A percentile compares a stretch with the other conserved stretches of the same genome.
phyloP scores from a whole-genome alignment of 371 early-diverging fungal genomes.

The Actinomortierella wolfii region DNA sequence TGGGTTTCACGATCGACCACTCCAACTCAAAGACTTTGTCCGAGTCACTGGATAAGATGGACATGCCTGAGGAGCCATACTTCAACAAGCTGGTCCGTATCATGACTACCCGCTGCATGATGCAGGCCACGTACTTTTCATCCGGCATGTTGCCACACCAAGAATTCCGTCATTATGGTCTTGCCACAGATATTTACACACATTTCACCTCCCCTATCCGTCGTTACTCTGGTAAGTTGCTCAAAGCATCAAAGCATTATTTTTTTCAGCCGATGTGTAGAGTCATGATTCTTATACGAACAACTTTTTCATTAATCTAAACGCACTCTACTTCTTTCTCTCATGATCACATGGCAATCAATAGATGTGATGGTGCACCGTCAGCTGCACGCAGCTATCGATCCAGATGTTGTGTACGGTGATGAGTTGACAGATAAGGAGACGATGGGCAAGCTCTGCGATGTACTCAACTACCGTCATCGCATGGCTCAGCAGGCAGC shows the following conservation, averaged over 20 bases:
- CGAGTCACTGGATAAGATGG: constrained; percentile 82
- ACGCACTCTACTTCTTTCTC: constrained; percentile 20
- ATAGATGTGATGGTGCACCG: constrained; percentile 96
- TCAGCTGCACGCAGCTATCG: constrained; percentile 81
- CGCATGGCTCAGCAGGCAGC: constrained; percentile 95
- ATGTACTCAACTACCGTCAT: constrained; percentile 92
- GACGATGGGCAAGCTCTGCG: constrained; percentile 79
- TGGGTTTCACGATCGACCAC: constrained; percentile 62
- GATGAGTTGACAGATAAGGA: constrained; percentile 82
- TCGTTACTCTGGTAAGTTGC: constrained; percentile 77
- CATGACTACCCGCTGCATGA: constrained; percentile 93
- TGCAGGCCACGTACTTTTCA: constrained; percentile 91
- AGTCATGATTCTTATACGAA: background rate
- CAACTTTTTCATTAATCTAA: background rate
- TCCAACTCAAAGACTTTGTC: constrained; percentile 76
- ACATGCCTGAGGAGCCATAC: constrained; percentile 78
- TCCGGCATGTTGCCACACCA: constrained; percentile 74
- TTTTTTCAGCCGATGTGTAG: background rate
- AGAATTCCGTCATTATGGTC: constrained; percentile 90
- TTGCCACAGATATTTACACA: constrained; percentile 86
- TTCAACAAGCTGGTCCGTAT: constrained; percentile 90
- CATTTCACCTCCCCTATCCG: constrained; percentile 98
- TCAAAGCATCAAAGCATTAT: background rate
- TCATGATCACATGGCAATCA: no score
- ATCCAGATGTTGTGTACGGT: constrained; percentile 57